phyloP scores from a whole-genome alignment of 148 eudicot genomes.

The Gaultheria prostrata region DNA sequence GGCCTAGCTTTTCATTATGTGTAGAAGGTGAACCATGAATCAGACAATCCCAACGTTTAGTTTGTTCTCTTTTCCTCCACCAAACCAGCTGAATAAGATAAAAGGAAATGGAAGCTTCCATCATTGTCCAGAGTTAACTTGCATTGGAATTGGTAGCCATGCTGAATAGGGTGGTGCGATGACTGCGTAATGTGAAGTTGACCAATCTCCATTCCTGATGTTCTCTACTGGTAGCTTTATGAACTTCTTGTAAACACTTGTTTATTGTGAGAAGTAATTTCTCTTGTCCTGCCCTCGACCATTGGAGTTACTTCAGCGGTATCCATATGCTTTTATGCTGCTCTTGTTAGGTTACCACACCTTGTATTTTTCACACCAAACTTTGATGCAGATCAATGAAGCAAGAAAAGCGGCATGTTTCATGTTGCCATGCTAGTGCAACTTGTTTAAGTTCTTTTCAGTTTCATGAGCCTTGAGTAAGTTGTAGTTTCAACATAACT shows the following conservation, averaged over 20 bases:
- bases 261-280: neutral
- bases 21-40: neutral
- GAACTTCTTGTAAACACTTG: neutral
- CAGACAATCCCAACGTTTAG: neutral
- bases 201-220: neutral
- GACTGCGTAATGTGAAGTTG: neutral
- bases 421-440: neutral
- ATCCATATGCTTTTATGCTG: no score
- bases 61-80: neutral
- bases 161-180: neutral
- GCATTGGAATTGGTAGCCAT: neutral
- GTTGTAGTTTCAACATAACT: no score
- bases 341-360: neutral
- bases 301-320: neutral
- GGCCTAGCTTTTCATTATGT: neutral
- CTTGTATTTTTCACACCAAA: neutral
- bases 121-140: neutral
- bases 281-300: neutral
- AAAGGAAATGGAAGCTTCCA: neutral
- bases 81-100: neutral
- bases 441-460: no score
- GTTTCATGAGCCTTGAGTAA: no score
- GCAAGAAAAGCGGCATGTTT: neutral
- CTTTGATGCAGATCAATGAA: neutral
- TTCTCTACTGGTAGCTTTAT: neutral